phyloP scores from a whole-genome alignment of 2,329 filamentous ascomycete species.

The Sporothrix pseudoabietina region DNA sequence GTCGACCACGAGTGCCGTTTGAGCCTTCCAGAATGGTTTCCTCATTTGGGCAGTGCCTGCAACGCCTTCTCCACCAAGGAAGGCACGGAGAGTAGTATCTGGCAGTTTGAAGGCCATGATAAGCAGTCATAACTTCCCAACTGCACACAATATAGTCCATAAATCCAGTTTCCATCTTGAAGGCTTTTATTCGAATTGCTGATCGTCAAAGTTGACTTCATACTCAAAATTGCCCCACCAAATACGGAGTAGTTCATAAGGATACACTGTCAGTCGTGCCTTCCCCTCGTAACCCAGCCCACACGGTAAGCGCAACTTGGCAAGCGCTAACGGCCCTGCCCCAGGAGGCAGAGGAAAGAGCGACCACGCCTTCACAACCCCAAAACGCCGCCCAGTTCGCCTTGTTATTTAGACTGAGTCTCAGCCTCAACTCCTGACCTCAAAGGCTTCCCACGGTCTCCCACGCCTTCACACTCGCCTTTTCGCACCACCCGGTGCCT shows the following conservation, averaged over 20 bases:
- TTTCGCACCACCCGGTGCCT: not conserved
- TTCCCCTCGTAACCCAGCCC: slow-evolving; percentile 9
- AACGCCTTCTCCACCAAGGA: not conserved
- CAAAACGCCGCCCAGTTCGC: slow-evolving; percentile 2
- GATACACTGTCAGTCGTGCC: not conserved
- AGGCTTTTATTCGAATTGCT: not conserved
- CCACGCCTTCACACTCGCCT: not conserved
- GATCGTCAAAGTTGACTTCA: not conserved
- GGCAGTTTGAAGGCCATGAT: not conserved
- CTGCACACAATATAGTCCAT: no score
- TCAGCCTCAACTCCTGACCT: slow-evolving; percentile 3
- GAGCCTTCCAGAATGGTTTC: not conserved
- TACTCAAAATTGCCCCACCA: not conserved
- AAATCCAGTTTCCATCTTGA: not conserved
- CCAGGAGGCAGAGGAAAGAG: not conserved
- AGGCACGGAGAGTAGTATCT: not conserved
- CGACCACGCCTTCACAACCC: not conserved
- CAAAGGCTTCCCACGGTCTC: not conserved
- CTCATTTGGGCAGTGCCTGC: no score
- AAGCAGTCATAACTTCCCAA: not conserved
- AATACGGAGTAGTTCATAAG: not conserved
- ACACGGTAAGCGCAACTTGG: not conserved
- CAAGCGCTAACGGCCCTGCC: not conserved
- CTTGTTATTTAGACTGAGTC: not conserved
- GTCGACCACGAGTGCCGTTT: not conserved